Evolutionary conservation across 2,329 filamentous ascomycete species (phyloP), one percentile per base, ranked within the genome.

Genomic region (Penicillium sp.): DNA sequence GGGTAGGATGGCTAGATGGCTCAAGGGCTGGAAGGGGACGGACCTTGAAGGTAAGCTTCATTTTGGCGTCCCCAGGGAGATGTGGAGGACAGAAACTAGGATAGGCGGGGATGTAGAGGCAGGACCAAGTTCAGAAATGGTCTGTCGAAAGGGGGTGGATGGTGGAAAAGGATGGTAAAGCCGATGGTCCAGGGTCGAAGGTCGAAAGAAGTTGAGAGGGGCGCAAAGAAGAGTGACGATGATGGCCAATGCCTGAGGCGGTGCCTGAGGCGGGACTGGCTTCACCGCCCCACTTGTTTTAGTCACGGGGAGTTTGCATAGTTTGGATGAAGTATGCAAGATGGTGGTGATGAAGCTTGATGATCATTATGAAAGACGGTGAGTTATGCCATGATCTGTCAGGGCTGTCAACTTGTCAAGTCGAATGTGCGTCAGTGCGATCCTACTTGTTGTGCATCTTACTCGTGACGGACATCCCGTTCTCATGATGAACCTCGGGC

Each of bases 41-140:
- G 78, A 88, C 87, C 82, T 89, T 90, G 84, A 91, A 90, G 63
- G 87, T 89, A 81, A 89, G 85, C 85, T 89, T 88, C 87, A 89
- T 89, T 69, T 78, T 82, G 79, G 72, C 77, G 76, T 37, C 76
- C 72, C 76, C 73, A 67, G 59, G 22, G 45, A 62, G 58, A 64
- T 56, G 19, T 24, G 13, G 40, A 35, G 54, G 38, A 33, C 13
- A 65, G 65, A 73, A 56, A 67, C 58, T 57, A 67, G 51, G 63
- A 64, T 61, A 62, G 62, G 61, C 37, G 28, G 61, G 64, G 58
- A 54, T 60, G 37, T 44, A 40, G 33, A 33, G 28, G 42, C 15
- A n/a, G 50, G 33, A 53, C 28, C 22, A 17, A 22, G 22, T 26
- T 40, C 28, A 13, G 35, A 37, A 42, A 56, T 47, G 54, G 28